Evolutionary conservation across 805 yeast species (phyloP), one percentile per base, ranked within the genome.

Genomic region (Brettanomyces naardenensis): DNA sequence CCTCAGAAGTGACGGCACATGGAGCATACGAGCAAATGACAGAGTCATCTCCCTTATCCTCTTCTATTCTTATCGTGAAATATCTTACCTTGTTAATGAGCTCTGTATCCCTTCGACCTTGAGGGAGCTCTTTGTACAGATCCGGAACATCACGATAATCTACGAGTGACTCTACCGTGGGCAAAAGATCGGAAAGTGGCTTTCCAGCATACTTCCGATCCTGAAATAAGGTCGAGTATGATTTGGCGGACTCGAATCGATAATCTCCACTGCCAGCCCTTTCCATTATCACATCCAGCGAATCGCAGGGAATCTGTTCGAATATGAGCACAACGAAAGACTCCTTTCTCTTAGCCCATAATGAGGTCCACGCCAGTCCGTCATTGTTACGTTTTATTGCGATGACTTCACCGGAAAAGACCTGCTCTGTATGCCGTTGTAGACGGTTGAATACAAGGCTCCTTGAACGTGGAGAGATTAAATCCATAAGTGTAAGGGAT

Each of bases 301-400:
- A 76, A 49, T 72, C 78, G 52, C 81, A 75, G 3, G 78, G 84
- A 21, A 88, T 86, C 53, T 86, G 92, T 52, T 88, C 95, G 53
- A 89, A 80, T 64, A 86, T 86, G 64, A 92, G 79, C 35, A 87
- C 80, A 37, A 88, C 69, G 39, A 84, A 59, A 31, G 74, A 74
- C 3, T 79, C 80, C 46, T 79, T 77, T 41, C 76, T 66, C 50
- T 88, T 88, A 1, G 92, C 95, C 96, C 96, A 90, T 39, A 89
- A 59, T 0, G 95, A 83, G 9, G 95, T 88, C 83, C 95, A 80
- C 1, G 89, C 83, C 41, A 73, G 64, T 21, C 71, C 71, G 34
- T 70, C 71, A 14, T 83, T 82, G 11, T 80, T 76, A 47, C 86
- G 71, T 29, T 73, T 66, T 33, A 88, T 81, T 7, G 94, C 95